Evolutionary conservation across 805 yeast genomes (phyloP).

Genomic region (Vanderwaltozyma yarrowii): DNA sequence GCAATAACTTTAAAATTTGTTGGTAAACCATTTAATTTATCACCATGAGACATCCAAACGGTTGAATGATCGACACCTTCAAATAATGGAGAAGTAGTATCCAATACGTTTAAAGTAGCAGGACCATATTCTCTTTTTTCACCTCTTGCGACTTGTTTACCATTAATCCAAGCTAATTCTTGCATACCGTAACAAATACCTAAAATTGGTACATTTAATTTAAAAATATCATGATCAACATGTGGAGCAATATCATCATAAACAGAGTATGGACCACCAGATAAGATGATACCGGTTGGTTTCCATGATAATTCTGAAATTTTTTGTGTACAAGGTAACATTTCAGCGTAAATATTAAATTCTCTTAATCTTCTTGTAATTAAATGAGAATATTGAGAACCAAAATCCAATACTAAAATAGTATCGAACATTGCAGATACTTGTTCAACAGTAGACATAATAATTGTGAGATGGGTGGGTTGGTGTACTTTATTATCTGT

Average conservation of each 20-base stretch:
- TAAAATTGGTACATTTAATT: constrained; percentile 83
- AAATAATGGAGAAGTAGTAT: constrained; percentile 59
- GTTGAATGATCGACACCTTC: constrained; percentile 85
- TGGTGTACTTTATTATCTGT: background rate
- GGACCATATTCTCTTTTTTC: constrained; percentile 98
- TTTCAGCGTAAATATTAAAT: constrained; percentile 96
- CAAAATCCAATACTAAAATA: constrained; percentile 93
- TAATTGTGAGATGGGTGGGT: background rate
- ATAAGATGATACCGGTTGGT: constrained; percentile 91
- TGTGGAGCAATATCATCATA: constrained; percentile 94
- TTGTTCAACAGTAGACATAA: constrained; percentile 30
- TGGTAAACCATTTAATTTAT: constrained; percentile 86
- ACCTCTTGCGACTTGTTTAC: constrained; percentile 84
- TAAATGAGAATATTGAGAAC: constrained; percentile 95
- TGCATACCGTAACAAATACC: constrained; percentile 99
- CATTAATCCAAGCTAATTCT: constrained; percentile 96
- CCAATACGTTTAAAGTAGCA: constrained; percentile 73
- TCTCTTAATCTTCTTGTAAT: constrained; percentile 97
- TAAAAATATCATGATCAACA: constrained; percentile 88
- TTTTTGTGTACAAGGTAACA: constrained; percentile 99
- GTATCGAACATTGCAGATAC: constrained; percentile 92
- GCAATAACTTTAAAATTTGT: constrained; percentile 83
- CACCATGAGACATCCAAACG: constrained; percentile 99
- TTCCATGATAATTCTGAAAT: constrained; percentile 85
- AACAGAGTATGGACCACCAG: constrained; percentile 98